A percentile compares a stretch with the other conserved stretches of the same genome.
These are phyloP conservation scores for Pleodorina starrii DNA, from an alignment of 139 green algal genomes.

Conservation along the genomic window DNA sequence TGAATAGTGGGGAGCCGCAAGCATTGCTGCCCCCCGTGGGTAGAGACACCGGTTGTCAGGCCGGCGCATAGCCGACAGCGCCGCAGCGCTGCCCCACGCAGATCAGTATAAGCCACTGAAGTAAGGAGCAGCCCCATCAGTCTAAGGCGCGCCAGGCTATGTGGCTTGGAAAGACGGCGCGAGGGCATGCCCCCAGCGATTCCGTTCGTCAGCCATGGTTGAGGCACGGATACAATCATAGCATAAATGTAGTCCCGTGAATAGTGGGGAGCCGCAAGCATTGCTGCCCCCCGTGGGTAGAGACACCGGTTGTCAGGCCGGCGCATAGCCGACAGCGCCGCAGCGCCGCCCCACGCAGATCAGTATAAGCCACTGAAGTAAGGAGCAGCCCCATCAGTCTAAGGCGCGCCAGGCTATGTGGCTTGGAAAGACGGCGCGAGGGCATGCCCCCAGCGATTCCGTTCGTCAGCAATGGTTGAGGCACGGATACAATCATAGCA, in stretches of 20 bases:
- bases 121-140: slow-evolving; percentile 9
- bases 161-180: not conserved
- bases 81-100: slow-evolving; percentile 12
- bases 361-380: slow-evolving; percentile 35
- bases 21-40: slow-evolving; percentile 16
- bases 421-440: too few species aligned
- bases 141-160: slow-evolving; percentile 18
- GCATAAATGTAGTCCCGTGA: not conserved
- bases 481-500: too few species aligned
- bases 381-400: not conserved
- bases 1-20: slow-evolving; percentile 1
- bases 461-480: too few species aligned
- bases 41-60: slow-evolving; percentile 43
- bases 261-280: not conserved
- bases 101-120: slow-evolving; percentile 33
- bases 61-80: not conserved
- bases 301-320: slow-evolving; percentile 39
- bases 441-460: too few species aligned
- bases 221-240: not conserved
- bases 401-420: slow-evolving; percentile 28
- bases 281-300: slow-evolving; percentile 29
- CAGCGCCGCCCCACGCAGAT: slow-evolving; percentile 1
- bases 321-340: not conserved
- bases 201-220: too few species aligned
- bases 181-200: too few species aligned